Evolutionary conservation across 352 stramenopile genomes (phyloP), one percentile per base, ranked within the genome.

Genomic region (Globisporangium iwayamae): DNA sequence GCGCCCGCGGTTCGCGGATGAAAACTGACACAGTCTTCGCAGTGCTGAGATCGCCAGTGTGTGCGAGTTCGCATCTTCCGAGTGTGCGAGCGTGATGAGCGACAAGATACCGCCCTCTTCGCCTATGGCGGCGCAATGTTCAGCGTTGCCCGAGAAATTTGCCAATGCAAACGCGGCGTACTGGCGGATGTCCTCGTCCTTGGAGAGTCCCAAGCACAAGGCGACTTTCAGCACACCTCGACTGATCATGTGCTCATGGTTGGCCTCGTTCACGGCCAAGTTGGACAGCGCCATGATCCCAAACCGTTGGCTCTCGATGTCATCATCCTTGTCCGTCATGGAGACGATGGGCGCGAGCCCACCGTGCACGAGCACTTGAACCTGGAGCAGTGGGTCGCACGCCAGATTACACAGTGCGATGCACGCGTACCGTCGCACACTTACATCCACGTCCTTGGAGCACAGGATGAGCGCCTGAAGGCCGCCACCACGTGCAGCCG

Each of bases 361-460:
- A 4, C 95, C 96, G 64, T 98, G 96, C 8, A 98, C 89, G 13
- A 98, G 75, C 46, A 98, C 87, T 59, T 96, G 88, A 0, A 91
- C 91, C 73, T 98, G 96, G 18, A 96, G 90, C 45, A 89, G 68
- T 50, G 81, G 65, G 60, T 96, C 87, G 63, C 93, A 98, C 20
- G 91, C 92, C 67, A 99, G 83, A 73, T 99, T 99, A 66, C 94
- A 97, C 39, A 99, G 73, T 14, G 88, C 94, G 68, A 98, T 97
- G 68, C 89, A 96, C n/a, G 92, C 94, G 69, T 98, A 98, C 59
- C 87, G 84, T 34, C 86, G 81, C 10, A 91, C 81, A 38, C 81
- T 80, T 2, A 86, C 68, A 62, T 98, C 90, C n/a, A 87, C 75
- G 62, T 98, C 94, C 63, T 97, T 97, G 9, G 78, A 71, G 51